Conservation (phyloP, 148 eudicot genomes). For the Euryodendron excelsum region DNA sequence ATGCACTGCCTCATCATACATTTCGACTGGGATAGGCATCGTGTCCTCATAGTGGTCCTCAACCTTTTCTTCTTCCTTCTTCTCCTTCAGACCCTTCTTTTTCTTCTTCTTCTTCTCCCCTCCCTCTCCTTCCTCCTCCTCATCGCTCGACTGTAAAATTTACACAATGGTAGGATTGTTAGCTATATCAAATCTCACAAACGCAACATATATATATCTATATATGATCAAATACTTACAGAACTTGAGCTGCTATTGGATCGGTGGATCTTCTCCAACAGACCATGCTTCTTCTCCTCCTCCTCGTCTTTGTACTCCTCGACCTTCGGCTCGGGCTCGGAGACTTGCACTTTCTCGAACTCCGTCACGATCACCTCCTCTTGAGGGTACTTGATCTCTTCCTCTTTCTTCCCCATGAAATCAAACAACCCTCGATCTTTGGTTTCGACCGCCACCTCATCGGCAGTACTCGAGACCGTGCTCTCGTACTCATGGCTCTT, state of each 20-base stretch:
- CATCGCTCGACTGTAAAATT: constrained; percentile 51
- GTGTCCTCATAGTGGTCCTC: background rate
- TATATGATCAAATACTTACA: constrained; percentile 32
- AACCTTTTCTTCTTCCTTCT: background rate
- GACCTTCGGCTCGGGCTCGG: constrained; percentile 32
- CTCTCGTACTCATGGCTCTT: constrained; percentile 1
- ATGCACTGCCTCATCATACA: constrained; percentile 17
- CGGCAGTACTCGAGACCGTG: constrained; percentile 11
- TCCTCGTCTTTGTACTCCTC: constrained; percentile 28
- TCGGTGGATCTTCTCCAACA: constrained; percentile 50
- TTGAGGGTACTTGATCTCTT: constrained; percentile 26
- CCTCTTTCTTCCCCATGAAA: constrained; percentile 56
- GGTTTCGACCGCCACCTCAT: constrained; percentile 37
- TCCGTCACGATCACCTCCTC: constrained; percentile 46
- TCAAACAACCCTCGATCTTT: constrained; percentile 69
- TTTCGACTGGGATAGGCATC: background rate
- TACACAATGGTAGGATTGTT: background rate
- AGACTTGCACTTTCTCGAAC: constrained; percentile 53
- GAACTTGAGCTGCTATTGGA: constrained; percentile 58
- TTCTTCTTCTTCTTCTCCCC: constrained; percentile 27
- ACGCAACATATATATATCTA: background rate
- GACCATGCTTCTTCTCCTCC: constrained; percentile 35
- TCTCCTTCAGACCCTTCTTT: constrained; percentile 38
- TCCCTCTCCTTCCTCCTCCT: constrained; percentile 41
- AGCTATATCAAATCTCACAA: background rate